Evolutionary conservation across 2,329 filamentous ascomycete species (phyloP).

Genomic region (Fusarium nygamai): DNA sequence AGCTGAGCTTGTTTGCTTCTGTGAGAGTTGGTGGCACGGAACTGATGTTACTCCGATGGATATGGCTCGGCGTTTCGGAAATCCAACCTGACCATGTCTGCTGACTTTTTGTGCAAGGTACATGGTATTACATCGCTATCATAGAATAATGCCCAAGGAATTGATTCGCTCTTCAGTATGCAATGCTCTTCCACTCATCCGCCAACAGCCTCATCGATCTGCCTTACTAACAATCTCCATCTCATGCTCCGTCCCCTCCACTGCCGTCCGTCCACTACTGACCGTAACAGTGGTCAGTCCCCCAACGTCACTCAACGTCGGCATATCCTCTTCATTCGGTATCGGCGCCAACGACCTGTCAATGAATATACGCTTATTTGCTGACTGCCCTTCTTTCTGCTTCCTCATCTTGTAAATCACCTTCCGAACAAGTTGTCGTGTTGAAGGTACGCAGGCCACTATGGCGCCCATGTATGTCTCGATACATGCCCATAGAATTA

Average conservation of each 20-base stretch:
- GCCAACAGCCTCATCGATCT: not conserved
- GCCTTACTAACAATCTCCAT: not conserved
- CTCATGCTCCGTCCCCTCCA: not conserved
- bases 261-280: not conserved
- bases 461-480: conserved; percentile 6
- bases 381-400: not conserved
- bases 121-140: not conserved
- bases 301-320: not conserved
- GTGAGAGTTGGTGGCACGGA: not conserved
- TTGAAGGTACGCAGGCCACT: not conserved
- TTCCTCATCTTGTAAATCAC: not conserved
- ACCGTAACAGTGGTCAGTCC: not conserved
- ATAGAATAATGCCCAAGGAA: not conserved
- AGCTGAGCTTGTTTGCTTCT: not conserved
- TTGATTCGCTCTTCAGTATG: not conserved
- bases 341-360: not conserved
- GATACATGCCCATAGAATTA: not conserved
- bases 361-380: not conserved
- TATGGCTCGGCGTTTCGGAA: not conserved
- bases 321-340: not conserved
- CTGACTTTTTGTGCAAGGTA: not conserved
- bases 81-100: not conserved
- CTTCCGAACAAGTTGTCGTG: not conserved
- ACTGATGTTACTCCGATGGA: not conserved
- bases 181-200: not conserved